Conservation (phyloP, 2,329 filamentous ascomycete species). For the Alternaria angustiovoidea region DNA sequence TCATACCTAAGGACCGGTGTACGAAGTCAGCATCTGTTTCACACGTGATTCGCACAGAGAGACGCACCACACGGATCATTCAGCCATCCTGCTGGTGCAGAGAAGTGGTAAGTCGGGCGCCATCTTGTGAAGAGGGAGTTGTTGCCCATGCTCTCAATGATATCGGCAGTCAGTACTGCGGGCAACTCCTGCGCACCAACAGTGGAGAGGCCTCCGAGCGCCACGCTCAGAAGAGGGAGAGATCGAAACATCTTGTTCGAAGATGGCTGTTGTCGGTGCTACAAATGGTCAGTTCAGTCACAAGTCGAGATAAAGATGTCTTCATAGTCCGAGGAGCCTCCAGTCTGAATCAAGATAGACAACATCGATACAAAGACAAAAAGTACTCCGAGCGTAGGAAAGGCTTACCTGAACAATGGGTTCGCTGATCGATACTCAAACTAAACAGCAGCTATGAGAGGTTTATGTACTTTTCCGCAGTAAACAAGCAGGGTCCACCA, state of each 20-base stretch:
- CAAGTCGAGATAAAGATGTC: background rate
- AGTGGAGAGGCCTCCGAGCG: slow-evolving; percentile 30
- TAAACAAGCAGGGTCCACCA: slow-evolving; percentile 14
- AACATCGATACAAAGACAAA: background rate
- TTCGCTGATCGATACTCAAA: slow-evolving; percentile 9
- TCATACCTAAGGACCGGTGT: slow-evolving; percentile 44
- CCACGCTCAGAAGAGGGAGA: slow-evolving; percentile 33
- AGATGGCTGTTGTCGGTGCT: slow-evolving; percentile 1
- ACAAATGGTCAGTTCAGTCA: slow-evolving; percentile 1
- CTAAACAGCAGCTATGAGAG: slow-evolving; percentile 10
- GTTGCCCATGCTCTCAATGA: slow-evolving; percentile 51
- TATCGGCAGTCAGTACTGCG: slow-evolving; percentile 38
- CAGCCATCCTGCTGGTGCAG: slow-evolving; percentile 59
- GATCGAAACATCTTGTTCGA: slow-evolving; percentile 33
- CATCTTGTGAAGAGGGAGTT: slow-evolving; percentile 60
- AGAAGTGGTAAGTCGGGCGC: slow-evolving; percentile 57
- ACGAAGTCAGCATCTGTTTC: background rate
- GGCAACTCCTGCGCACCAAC: slow-evolving; percentile 35
- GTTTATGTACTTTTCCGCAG: slow-evolving; percentile 25
- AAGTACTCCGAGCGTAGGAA: background rate
- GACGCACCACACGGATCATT: slow-evolving; percentile 39
- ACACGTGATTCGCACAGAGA: background rate
- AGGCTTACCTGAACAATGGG: slow-evolving; percentile 8
- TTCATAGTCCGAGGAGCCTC: background rate
- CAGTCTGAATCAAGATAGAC: background rate